These are phyloP conservation scores for Sicyos edulis DNA, from an alignment of 306 rosid genomes.

Conservation along the genomic window DNA sequence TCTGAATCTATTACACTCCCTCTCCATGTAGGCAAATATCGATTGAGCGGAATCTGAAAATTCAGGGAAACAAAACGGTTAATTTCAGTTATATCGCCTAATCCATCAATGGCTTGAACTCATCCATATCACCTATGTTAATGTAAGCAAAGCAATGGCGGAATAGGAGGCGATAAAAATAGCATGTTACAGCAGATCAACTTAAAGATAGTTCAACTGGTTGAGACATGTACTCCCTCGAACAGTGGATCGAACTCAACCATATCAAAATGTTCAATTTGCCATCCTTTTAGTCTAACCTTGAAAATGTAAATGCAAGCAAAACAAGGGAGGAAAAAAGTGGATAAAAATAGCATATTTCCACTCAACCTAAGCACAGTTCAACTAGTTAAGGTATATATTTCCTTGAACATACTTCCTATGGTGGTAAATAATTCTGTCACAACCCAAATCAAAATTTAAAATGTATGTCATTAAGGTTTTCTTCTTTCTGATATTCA, in stretches of 20 bases:
- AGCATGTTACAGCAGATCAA: too few relatives aligned
- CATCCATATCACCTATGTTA: neutral
- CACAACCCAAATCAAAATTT: neutral
- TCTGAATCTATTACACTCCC: slow-evolving; percentile 70
- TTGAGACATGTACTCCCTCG: neutral
- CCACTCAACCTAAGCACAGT: neutral
- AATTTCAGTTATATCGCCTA: neutral
- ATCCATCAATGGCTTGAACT: neutral
- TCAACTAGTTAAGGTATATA: too few relatives aligned
- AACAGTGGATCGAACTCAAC: neutral
- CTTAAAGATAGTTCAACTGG: too few relatives aligned
- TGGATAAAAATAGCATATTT: neutral
- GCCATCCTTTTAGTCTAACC: neutral
- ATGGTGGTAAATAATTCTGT: neutral
- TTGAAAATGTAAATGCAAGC: neutral
- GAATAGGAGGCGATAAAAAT: too few relatives aligned
- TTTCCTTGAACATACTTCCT: neutral
- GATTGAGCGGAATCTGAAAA: slow-evolving; percentile 75
- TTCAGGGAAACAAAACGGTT: neutral
- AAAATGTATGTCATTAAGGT: neutral
- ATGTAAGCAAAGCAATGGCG: too few relatives aligned
- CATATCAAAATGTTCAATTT: neutral
- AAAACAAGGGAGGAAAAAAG: neutral
- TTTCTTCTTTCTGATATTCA: neutral
- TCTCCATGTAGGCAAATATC: slow-evolving; percentile 89